Evolutionary conservation across 352 stramenopile genomes (phyloP).

Genomic region (Phytopythium montanum): DNA sequence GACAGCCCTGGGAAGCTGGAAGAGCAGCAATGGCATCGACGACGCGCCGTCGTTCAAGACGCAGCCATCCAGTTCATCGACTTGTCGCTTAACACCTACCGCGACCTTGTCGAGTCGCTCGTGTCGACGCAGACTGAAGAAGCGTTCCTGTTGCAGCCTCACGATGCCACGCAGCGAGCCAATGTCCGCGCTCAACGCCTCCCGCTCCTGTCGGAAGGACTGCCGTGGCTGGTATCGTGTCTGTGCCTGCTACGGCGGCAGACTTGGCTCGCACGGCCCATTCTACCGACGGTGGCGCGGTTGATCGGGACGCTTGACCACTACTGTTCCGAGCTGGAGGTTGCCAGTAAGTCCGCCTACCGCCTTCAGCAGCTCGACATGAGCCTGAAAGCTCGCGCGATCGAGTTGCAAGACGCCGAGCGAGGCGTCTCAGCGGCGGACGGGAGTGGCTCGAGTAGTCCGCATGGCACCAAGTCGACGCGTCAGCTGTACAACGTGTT

Average conservation of each 20-base stretch:
- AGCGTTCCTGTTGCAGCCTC: constrained; percentile 30
- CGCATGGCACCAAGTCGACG: constrained; percentile 45
- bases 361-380: constrained; percentile 63
- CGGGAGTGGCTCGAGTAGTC: constrained; percentile 33
- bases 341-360: constrained; percentile 58
- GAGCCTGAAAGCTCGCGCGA: constrained; percentile 45
- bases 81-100: constrained; percentile 57
- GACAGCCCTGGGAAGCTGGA: not conserved
- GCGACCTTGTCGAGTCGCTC: constrained; percentile 42
- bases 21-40: constrained; percentile 8
- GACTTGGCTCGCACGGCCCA: constrained; percentile 66
- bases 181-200: constrained; percentile 36
- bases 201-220: constrained; percentile 54
- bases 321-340: constrained; percentile 62
- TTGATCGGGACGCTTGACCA: constrained; percentile 68
- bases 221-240: constrained; percentile 79
- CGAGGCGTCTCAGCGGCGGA: constrained; percentile 39
- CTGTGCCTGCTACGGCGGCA: constrained; percentile 79
- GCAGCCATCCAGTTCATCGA: constrained; percentile 60
- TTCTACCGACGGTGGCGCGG: constrained; percentile 60
- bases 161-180: constrained; percentile 21
- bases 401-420: constrained; percentile 70
- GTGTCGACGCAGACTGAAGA: constrained; percentile 47
- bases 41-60: constrained; percentile 64
- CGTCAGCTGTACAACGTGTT: constrained; percentile 83